These are phyloP conservation scores for Acacia crassicarpa DNA, from an alignment of 306 rosid species.

Conservation along the genomic window DNA sequence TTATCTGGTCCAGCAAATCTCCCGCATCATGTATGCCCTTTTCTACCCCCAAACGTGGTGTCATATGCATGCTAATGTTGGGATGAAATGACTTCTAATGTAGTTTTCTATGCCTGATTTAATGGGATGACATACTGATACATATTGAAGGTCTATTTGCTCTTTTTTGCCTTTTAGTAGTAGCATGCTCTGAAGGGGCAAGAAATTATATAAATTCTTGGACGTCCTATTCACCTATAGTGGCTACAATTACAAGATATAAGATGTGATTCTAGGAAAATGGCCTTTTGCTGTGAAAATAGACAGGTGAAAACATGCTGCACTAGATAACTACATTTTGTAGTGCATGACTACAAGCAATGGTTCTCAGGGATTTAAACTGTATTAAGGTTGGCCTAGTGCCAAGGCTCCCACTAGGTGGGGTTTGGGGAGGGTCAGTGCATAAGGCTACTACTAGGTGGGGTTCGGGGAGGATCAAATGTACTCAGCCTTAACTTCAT, in stretches of 20 bases:
- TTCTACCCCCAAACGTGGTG: not conserved
- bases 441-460: no score
- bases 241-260: not conserved
- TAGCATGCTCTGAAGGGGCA: not conserved
- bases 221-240: not conserved
- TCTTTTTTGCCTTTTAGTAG: not conserved
- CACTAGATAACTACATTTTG: not conserved
- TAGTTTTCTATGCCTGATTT: not conserved
- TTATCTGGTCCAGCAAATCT: conserved; percentile 41
- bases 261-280: not conserved
- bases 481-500: no score
- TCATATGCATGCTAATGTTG: not conserved
- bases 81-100: conserved; percentile 3
- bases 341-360: not conserved
- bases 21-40: conserved; percentile 54
- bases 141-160: not conserved
- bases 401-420: no score
- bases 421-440: no score
- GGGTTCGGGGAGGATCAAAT: no score
- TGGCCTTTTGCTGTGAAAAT: not conserved
- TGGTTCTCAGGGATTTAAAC: not conserved
- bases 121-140: not conserved
- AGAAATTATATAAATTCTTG: not conserved
- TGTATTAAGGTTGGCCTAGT: not conserved
- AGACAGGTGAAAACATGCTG: not conserved